Base-by-base conservation (phyloP, 768 basidiomycete genomes). In the Rhodotorula paludigena region DNA sequence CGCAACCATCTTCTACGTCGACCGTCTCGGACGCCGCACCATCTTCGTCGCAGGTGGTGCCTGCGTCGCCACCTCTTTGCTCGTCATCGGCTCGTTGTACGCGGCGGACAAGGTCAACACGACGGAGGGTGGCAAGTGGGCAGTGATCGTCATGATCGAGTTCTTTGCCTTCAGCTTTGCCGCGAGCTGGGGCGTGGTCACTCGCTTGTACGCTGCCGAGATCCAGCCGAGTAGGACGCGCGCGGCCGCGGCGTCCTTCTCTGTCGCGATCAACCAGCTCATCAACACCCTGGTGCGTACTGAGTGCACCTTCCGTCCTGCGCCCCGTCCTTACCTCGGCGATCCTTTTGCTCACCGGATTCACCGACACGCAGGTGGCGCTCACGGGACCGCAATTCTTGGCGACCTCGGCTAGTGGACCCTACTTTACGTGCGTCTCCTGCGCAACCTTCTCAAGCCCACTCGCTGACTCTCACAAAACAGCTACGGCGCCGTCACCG, bases 171-270 rank as follows among this genome's bases (percentile, higher is more conserved):
- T 68, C 28, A 23, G 28, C 12, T 67, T 64, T 64, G 73, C 79
- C 7, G 74, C 78, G 64, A 80, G 78, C 48, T 83, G 83, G 82
- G 82, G 81, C 23, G 76, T 83, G 64, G 79, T 64, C 28, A 53
- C 64, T 10, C 71, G 73, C 6, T 59, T 75, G 6, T 35, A 75
- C 76, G 30, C 81, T 78, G 49, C 64, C 45, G 84, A 84, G 73
- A 81, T 84, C 45, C 78, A 84, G 72, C 84, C 83, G 20, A 80
- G 78, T n/a, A 78, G 79, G 28, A 81, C 82, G 20, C 80, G 83
- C 32, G 82, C 82, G 0, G 75, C 80, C 2, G 81, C 81, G 0
- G 59, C 59, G 2, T 45, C 48, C 2, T 64, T 72, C 25, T 45
- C 63, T 0, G 55, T 62, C 21, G 70, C 59, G 1, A 18, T 33